These are phyloP conservation scores for Cytospora piceae DNA, from an alignment of 2,329 filamentous ascomycete genomes.

Conservation along the genomic window DNA sequence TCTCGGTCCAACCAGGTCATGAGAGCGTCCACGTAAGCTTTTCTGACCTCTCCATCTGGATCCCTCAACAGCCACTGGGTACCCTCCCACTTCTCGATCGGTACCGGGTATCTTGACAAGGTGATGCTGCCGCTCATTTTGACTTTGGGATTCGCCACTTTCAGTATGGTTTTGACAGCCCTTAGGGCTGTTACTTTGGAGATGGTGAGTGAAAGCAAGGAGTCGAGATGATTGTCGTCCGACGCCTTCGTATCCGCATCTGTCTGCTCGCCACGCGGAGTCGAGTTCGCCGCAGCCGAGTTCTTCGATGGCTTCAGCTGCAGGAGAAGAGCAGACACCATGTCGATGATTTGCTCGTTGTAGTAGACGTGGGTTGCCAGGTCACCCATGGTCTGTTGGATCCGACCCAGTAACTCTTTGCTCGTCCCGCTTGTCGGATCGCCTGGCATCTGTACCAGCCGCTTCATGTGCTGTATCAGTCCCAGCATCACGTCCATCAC, in stretches of 20 bases:
- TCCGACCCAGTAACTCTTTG: constrained; percentile 63
- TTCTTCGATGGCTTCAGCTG: constrained; percentile 71
- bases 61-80: constrained; percentile 92
- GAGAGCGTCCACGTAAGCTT: constrained; percentile 83
- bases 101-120: constrained; percentile 74
- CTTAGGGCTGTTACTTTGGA: constrained; percentile 70
- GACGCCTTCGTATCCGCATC: constrained; percentile 44
- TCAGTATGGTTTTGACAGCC: constrained; percentile 79
- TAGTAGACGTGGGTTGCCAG: constrained; percentile 96
- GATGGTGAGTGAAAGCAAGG: constrained; percentile 56
- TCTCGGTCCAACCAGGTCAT: constrained; percentile 85
- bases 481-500: constrained; percentile 93
- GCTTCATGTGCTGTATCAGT: constrained; percentile 80
- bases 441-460: constrained; percentile 69
- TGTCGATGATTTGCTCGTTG: constrained; percentile 92
- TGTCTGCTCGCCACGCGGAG: constrained; percentile 53
- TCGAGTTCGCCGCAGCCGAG: constrained; percentile 46
- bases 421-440: constrained; percentile 40
- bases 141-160: constrained; percentile 74
- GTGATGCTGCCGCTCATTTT: constrained; percentile 62
- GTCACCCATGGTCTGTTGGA: constrained; percentile 86
- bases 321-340: constrained; percentile 79
- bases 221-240: constrained; percentile 51
- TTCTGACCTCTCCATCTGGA: constrained; percentile 74
- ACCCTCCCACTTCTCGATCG: constrained; percentile 90